A percentile compares a stretch with the other conserved stretches of the same genome.
These are phyloP conservation scores for Calendula officinalis DNA, from an alignment of 129 eudicot species.

Conservation along the genomic window DNA sequence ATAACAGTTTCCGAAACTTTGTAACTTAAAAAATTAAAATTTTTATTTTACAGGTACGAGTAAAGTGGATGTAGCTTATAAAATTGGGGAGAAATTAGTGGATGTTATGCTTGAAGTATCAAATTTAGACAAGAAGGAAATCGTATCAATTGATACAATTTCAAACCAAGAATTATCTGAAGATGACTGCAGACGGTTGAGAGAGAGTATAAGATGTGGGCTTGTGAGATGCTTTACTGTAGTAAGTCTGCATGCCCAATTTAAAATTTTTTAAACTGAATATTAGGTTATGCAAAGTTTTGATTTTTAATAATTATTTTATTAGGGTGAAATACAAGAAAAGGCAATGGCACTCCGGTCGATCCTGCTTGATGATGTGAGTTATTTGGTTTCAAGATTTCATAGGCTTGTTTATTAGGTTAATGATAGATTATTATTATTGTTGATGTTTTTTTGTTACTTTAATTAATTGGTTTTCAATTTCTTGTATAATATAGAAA, in stretches of 20 bases:
- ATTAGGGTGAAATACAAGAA: constrained; percentile 80
- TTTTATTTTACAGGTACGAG: constrained; percentile 57
- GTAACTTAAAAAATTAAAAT: constrained; percentile 9
- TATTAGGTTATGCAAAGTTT: constrained; percentile 9
- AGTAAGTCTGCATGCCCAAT: constrained; percentile 46
- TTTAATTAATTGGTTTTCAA: constrained; percentile 14
- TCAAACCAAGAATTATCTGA: constrained; percentile 88
- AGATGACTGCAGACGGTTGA: constrained; percentile 91
- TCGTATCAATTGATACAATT: constrained; percentile 60
- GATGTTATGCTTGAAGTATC: constrained; percentile 76
- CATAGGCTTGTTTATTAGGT: constrained; percentile 16
- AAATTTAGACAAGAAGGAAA: constrained; percentile 88
- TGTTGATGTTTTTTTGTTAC: constrained; percentile 18
- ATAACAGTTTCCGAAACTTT: not conserved
- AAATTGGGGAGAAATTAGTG: constrained; percentile 51
- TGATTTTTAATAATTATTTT: constrained; percentile 17
- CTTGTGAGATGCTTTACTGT: constrained; percentile 79
- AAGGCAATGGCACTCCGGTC: constrained; percentile 77
- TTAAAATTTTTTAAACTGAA: not conserved
- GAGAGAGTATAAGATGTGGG: constrained; percentile 90
- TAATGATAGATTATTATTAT: not conserved
- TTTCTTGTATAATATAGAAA: constrained; percentile 43
- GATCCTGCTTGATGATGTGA: constrained; percentile 72
- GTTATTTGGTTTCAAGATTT: constrained; percentile 39
- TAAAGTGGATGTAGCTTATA: constrained; percentile 64